These are phyloP conservation scores for Patellifolia procumbens DNA, from an alignment of 179 eudicot genomes.

Conservation along the genomic window DNA sequence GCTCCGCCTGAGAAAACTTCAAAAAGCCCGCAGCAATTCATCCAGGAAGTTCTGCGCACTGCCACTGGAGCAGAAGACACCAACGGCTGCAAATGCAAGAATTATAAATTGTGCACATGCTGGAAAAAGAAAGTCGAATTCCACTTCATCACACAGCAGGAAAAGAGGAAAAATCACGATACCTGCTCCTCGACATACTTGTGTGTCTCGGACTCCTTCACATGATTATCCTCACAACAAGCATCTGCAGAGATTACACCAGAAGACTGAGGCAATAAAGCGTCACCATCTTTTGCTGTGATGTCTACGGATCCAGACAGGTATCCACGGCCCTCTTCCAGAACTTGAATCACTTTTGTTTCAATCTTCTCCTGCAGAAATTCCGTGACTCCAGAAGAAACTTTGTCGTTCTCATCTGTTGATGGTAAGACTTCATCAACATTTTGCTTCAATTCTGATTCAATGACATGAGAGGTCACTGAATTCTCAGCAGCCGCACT, in stretches of 20 bases:
- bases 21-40: constrained; percentile 82
- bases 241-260: constrained; percentile 37
- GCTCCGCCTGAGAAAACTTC: constrained; percentile 77
- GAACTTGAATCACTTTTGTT: constrained; percentile 29
- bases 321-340: constrained; percentile 22
- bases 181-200: constrained; percentile 50
- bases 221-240: constrained; percentile 31
- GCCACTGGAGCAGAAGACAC: constrained; percentile 45
- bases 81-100: constrained; percentile 50
- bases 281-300: constrained; percentile 35
- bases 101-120: neutral
- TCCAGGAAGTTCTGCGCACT: constrained; percentile 60
- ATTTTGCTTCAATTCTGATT: constrained; percentile 34
- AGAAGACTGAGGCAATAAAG: constrained; percentile 35
- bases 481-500: constrained; percentile 29
- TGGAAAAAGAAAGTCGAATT: neutral
- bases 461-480: constrained; percentile 24
- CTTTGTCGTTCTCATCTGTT: constrained; percentile 31
- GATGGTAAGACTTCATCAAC: constrained; percentile 29
- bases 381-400: constrained; percentile 30
- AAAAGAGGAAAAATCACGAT: neutral
- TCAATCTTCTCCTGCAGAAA: constrained; percentile 33
- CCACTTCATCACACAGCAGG: neutral
- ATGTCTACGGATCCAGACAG: constrained; percentile 13
- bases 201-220: constrained; percentile 35